Evolutionary conservation across 306 rosid species (phyloP).

Genomic region (Sicyos baderoa): DNA sequence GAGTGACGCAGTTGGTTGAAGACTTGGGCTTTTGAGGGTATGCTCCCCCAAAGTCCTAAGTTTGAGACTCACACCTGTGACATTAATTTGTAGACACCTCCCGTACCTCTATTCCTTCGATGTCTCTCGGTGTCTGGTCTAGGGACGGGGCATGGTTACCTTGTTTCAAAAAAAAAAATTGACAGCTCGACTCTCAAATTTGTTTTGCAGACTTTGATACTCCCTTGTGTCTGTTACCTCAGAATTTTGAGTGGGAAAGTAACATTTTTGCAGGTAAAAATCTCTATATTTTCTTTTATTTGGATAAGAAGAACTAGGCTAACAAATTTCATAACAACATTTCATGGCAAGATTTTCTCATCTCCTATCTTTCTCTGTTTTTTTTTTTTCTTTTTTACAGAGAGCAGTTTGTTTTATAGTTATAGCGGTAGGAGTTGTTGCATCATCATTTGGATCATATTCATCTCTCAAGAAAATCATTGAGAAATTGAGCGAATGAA

Average conservation of each 20-base stretch:
- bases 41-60: too few species aligned
- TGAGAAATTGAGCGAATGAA: constrained; percentile 46
- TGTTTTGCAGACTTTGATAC: constrained; percentile 69
- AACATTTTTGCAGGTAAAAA: constrained; percentile 53
- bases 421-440: constrained; percentile 45
- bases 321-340: not conserved
- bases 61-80: too few species aligned
- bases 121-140: too few species aligned
- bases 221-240: constrained; percentile 85
- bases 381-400: constrained; percentile 31
- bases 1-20: too few species aligned
- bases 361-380: not conserved
- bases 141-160: too few species aligned
- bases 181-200: not conserved
- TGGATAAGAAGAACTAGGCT: not conserved
- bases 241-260: constrained; percentile 58
- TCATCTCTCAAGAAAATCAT: constrained; percentile 45
- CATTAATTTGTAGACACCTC: too few species aligned
- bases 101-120: too few species aligned
- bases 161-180: too few species aligned
- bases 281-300: not conserved
- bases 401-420: constrained; percentile 39
- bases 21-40: too few species aligned
- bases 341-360: not conserved
- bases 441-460: constrained; percentile 43